Evolutionary conservation across 1,284 basidiomycete genomes (phyloP), one percentile per base, ranked within the genome.

Genomic region (Rhodofomes roseus): DNA sequence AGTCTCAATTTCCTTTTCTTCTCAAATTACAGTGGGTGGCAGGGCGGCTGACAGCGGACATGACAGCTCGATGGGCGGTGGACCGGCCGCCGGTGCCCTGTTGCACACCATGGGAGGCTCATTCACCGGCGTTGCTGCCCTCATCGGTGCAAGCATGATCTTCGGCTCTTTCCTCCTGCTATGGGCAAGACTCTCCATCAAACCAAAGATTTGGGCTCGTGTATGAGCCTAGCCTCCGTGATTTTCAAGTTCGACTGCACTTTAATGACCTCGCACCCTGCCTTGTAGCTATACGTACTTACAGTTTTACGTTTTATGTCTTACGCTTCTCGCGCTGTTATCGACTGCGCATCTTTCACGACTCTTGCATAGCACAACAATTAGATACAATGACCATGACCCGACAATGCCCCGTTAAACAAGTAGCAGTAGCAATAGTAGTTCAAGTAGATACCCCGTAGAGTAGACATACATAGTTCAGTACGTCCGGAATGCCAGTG

Each of bases 81-180:
- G 81, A 2, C 86, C 86, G 1, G 76, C 78, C 16, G 86, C 83
- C 9, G 86, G 86, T 0, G 78, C 77, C 11, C 73, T 89, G 31
- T 71, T 87, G 12, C 71, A 76, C 34, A 68, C 59, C 20, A 70
- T 74, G 23, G 71, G 79, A 34, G 82, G 81, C 3, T 74, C 74
- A 2, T 89, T 82, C 68, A 72, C 71, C 0, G 77, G 77, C 46
- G 77, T 85, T 73, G 84, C 84, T 56, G 69, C 79, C n/a, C 81
- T 87, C 62, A 79, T 84, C 2, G 87, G 86, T 36, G 70, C 77
- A 37, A 79, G 80, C n/a, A 72, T 85, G 58, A 70, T 87, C 56
- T 68, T 77, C 29, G 86, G 86, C 12, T 85, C 86, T 8, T 59
- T 81, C 31, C 74, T 86, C 64, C 74, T 87, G 55, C 67, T 85